These are phyloP conservation scores for Phlebiopsis flavidoalba DNA, from an alignment of 768 basidiomycete species.

Conservation along the genomic window DNA sequence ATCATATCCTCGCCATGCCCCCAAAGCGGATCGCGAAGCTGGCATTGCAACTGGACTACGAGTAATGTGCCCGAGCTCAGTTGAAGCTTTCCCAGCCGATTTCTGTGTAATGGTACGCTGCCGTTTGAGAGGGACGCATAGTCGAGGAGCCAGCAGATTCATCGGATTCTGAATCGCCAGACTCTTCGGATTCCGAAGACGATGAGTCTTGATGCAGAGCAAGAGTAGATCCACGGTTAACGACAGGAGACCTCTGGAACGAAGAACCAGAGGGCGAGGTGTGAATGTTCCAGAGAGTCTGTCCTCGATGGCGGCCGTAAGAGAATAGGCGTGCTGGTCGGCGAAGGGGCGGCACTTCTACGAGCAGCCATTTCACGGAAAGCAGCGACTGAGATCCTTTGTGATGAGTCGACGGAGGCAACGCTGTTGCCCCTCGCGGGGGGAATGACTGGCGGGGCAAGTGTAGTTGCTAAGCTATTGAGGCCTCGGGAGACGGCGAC, in stretches of 20 bases:
- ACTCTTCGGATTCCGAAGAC: constrained; percentile 12
- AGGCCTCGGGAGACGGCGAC: constrained; percentile 28
- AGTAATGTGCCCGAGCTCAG: constrained; percentile 24
- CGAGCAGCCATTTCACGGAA: constrained; percentile 76
- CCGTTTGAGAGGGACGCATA: constrained; percentile 27
- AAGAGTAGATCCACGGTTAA: constrained; percentile 13
- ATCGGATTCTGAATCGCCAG: constrained; percentile 30
- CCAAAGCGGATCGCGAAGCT: constrained; percentile 14
- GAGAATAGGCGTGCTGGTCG: constrained; percentile 38
- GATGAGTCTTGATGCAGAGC: constrained; percentile 23
- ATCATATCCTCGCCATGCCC: constrained; percentile 2
- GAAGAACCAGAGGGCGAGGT: constrained; percentile 17
- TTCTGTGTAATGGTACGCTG: constrained; percentile 29
- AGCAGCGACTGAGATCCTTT: constrained; percentile 76
- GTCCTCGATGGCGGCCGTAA: constrained; percentile 33
- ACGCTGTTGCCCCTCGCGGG: constrained; percentile 55
- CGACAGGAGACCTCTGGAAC: constrained; percentile 9
- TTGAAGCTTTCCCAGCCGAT: constrained; percentile 15
- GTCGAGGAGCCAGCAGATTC: constrained; percentile 24
- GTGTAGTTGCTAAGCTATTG: constrained; percentile 7
- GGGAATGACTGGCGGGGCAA: constrained; percentile 35
- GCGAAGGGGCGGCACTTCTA: constrained; percentile 56
- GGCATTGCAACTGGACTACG: constrained; percentile 3
- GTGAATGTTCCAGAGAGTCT: constrained; percentile 4
- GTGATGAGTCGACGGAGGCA: constrained; percentile 55